Evolutionary conservation across 208 protist species (phyloP).

Genomic region (Crithidia thermophila): DNA sequence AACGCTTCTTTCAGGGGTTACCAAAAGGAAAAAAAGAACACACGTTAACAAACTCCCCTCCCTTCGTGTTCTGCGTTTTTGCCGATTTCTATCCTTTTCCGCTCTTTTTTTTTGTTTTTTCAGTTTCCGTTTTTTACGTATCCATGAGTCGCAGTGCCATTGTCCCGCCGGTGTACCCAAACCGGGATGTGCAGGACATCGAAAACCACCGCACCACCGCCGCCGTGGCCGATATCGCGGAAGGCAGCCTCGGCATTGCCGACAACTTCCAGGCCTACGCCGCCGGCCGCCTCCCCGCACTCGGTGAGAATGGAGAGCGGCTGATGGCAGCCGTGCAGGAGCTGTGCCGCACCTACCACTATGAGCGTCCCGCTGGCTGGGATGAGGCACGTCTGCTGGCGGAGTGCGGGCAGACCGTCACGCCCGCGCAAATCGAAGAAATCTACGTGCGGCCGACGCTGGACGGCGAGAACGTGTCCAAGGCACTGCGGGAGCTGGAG

Average conservation of each 20-base stretch:
- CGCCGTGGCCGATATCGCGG: slow-evolving; percentile 53
- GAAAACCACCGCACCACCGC: slow-evolving; percentile 65
- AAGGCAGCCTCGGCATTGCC: slow-evolving; percentile 66
- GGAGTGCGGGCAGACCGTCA: slow-evolving; percentile 64
- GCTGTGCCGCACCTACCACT: slow-evolving; percentile 56
- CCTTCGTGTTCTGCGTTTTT: neutral
- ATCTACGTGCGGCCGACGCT: slow-evolving; percentile 46
- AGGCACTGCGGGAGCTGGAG: slow-evolving; percentile 49
- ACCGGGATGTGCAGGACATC: slow-evolving; percentile 55
- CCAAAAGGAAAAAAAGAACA: neutral
- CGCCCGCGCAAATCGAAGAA: slow-evolving; percentile 44
- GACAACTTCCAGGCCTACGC: slow-evolving; percentile 78
- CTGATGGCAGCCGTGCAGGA: slow-evolving; percentile 37
- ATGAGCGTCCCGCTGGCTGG: slow-evolving; percentile 76
- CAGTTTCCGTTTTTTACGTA: neutral
- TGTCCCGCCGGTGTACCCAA: slow-evolving; percentile 59
- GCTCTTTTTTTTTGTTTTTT: neutral
- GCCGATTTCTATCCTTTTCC: neutral
- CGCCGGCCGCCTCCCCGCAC: slow-evolving; percentile 62
- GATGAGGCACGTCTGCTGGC: slow-evolving; percentile 63
- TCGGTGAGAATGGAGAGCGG: slow-evolving; percentile 40
- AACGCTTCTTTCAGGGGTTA: too few relatives aligned
- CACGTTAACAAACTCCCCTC: neutral
- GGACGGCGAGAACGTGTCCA: slow-evolving; percentile 45
- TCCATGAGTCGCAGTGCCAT: slow-evolving; percentile 27